phyloP scores from a whole-genome alignment of 208 protist species.

The Jaenimonas drosophilae region DNA sequence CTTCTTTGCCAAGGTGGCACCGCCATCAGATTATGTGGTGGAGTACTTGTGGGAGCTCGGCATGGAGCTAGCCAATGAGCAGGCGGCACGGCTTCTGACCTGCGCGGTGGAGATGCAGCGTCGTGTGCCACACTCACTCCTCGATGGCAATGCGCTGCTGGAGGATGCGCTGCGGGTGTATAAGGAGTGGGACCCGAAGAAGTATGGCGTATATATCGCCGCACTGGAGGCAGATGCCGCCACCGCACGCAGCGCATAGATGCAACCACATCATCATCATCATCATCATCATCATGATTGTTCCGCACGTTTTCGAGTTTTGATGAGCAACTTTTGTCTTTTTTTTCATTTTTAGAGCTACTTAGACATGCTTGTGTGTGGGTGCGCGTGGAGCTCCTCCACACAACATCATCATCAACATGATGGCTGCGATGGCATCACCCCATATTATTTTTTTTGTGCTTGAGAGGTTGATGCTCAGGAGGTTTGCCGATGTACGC shows the following conservation, averaged over 20 bases:
- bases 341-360: too few species aligned
- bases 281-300: too few species aligned
- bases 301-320: not conserved
- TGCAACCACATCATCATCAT: too few species aligned
- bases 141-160: constrained; percentile 29
- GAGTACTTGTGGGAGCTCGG: constrained; percentile 72
- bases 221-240: constrained; percentile 9
- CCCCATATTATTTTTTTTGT: too few species aligned
- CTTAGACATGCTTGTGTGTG: too few species aligned
- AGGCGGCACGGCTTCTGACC: constrained; percentile 28
- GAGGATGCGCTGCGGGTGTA: constrained; percentile 38
- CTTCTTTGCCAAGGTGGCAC: constrained; percentile 24
- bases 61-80: constrained; percentile 44
- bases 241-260: too few species aligned
- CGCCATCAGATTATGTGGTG: constrained; percentile 44
- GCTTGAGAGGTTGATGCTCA: too few species aligned
- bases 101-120: constrained; percentile 25
- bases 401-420: too few species aligned
- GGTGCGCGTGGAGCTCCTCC: too few species aligned
- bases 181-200: constrained; percentile 37
- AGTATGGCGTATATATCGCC: constrained; percentile 43
- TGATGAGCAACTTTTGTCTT: not conserved
- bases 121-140: constrained; percentile 13
- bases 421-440: too few species aligned
- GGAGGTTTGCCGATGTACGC: too few species aligned